phyloP scores from a whole-genome alignment of 306 rosid genomes.

The Ochetophila trinervis region DNA sequence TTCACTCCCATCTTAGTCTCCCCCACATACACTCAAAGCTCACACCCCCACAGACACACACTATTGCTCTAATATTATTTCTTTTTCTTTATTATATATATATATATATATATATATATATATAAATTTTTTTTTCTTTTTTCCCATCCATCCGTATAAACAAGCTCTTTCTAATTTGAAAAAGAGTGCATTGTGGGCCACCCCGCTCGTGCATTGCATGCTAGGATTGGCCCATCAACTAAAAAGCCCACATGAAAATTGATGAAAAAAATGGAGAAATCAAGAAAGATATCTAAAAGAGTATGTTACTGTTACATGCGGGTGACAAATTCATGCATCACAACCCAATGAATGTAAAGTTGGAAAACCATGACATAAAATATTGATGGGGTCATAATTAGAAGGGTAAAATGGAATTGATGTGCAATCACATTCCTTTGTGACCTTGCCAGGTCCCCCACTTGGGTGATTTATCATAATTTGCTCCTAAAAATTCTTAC shows the following conservation, averaged over 20 bases:
- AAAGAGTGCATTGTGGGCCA: conserved; percentile 45
- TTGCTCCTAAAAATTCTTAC: conserved; percentile 29
- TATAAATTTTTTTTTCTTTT: no score
- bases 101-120: no score
- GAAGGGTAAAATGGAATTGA: neutral
- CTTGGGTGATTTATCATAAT: conserved; percentile 43
- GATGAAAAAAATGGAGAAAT: neutral
- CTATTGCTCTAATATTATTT: neutral
- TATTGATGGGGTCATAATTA: neutral
- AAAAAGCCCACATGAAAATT: conserved; percentile 28
- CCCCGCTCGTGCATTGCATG: conserved; percentile 80
- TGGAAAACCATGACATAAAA: conserved; percentile 1
- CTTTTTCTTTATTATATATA: neutral
- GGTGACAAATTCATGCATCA: neutral
- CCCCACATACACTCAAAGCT: conserved; percentile 40
- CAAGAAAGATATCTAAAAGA: neutral
- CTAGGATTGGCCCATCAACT: conserved; percentile 47
- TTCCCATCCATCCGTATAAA: conserved; percentile 11
- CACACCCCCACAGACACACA: conserved; percentile 22
- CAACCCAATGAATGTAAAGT: conserved; percentile 12
- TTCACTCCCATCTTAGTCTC: conserved; percentile 54
- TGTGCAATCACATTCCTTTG: conserved; percentile 23
- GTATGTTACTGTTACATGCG: neutral
- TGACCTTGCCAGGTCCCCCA: conserved; percentile 45
- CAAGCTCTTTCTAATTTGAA: conserved; percentile 31